Percentiles rank a stretch among this genome's conserved stretches.
phyloP scores from a whole-genome alignment of 2,329 filamentous ascomycete genomes.

The Colletotrichum truncatum region DNA sequence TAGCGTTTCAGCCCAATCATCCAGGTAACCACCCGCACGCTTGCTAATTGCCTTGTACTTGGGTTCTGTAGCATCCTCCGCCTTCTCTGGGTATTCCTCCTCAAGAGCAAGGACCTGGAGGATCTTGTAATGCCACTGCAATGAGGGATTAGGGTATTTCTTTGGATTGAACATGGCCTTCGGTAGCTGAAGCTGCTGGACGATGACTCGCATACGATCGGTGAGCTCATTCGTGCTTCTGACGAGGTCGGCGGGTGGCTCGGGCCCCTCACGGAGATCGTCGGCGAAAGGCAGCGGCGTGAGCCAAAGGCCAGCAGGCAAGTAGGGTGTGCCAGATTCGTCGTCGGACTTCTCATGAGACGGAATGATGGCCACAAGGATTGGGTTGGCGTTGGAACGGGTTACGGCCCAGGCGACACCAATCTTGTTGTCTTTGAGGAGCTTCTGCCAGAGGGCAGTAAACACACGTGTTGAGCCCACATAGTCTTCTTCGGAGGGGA shows the following conservation, averaged over 20 bases:
- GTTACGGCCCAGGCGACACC: constrained; percentile 91
- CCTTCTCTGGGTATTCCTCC: constrained; percentile 83
- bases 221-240: constrained; percentile 76
- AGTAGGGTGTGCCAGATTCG: constrained; percentile 70
- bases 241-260: constrained; percentile 62
- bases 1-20: constrained; percentile 78
- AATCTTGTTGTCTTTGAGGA: constrained; percentile 81
- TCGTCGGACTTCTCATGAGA: constrained; percentile 74
- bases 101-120: constrained; percentile 91
- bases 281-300: constrained; percentile 89
- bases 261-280: constrained; percentile 81
- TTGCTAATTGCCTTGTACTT: constrained; percentile 91
- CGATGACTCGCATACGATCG: constrained; percentile 82
- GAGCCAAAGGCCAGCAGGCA: constrained; percentile 89
- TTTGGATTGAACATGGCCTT: constrained; percentile 84
- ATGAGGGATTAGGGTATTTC: constrained; percentile 89
- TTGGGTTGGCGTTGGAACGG: constrained; percentile 80
- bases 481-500: constrained; percentile 89
- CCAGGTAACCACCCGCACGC: constrained; percentile 80
- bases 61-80: constrained; percentile 81
- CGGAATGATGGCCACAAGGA: constrained; percentile 83
- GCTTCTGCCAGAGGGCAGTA: constrained; percentile 87
- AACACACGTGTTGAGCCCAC: constrained; percentile 94
- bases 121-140: constrained; percentile 98
- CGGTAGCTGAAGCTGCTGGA: constrained; percentile 89